Conservation (phyloP, 306 rosid species). For the Acacia acuminata region DNA sequence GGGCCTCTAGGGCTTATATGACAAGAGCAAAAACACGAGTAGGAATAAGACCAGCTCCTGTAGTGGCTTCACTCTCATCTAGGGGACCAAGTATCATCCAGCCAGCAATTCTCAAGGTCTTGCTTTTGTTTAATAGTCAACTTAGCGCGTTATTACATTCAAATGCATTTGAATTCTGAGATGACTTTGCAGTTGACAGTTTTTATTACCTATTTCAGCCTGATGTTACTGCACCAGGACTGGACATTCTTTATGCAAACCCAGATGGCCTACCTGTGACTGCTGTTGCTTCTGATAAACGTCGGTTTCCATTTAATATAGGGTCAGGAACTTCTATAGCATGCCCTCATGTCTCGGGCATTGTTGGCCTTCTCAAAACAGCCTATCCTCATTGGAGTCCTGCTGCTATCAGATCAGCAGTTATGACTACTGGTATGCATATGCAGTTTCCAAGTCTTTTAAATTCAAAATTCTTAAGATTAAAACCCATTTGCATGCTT, state of each 20-base stretch:
- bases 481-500: neutral
- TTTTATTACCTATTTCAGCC: constrained; percentile 45
- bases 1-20: constrained; percentile 58
- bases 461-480: neutral
- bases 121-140: neutral
- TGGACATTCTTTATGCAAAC: constrained; percentile 53
- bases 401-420: constrained; percentile 59
- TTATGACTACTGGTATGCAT: constrained; percentile 66
- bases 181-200: neutral
- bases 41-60: constrained; percentile 60
- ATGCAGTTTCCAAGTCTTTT: neutral
- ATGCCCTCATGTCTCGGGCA: constrained; percentile 63
- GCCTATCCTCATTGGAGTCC: constrained; percentile 64
- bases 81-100: constrained; percentile 58
- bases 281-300: constrained; percentile 27
- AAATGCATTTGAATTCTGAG: neutral
- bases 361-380: constrained; percentile 60
- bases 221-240: constrained; percentile 64
- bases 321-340: constrained; percentile 60
- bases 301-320: constrained; percentile 33
- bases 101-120: constrained; percentile 59
- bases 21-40: constrained; percentile 46
- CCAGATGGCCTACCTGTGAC: constrained; percentile 34
- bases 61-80: constrained; percentile 66
- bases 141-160: neutral